Percentiles rank a stretch among this genome's conserved stretches.
Evolutionary conservation across 768 basidiomycete genomes (phyloP).

Genomic region (Lactarius hatsudake): DNA sequence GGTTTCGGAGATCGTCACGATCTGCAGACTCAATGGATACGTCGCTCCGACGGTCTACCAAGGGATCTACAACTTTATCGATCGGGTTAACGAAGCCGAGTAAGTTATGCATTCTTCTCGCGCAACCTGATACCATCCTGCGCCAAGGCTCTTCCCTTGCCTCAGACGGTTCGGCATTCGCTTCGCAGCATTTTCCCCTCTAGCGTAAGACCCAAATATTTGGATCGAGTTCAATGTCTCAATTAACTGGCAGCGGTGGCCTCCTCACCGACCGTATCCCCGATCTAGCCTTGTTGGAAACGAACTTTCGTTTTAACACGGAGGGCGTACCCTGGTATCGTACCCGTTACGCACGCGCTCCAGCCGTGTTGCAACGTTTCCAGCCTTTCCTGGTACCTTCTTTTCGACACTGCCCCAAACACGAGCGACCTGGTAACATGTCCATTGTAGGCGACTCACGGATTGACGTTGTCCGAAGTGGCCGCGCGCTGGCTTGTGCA

Average conservation of each 20-base stretch:
- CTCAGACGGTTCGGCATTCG: slow-evolving; percentile 32
- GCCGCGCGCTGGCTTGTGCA: slow-evolving; percentile 43
- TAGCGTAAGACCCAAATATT: slow-evolving; percentile 26
- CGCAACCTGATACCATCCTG: background rate
- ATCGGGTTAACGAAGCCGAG: slow-evolving; percentile 28
- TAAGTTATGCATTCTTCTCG: slow-evolving; percentile 1
- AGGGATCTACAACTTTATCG: slow-evolving; percentile 31
- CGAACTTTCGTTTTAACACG: slow-evolving; percentile 10
- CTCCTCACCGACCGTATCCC: slow-evolving; percentile 30
- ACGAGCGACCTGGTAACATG: background rate
- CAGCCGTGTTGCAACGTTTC: background rate
- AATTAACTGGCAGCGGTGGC: slow-evolving; percentile 21
- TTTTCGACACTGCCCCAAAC: too few species aligned
- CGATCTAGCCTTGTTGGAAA: background rate
- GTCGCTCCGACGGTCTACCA: slow-evolving; percentile 32
- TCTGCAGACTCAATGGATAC: slow-evolving; percentile 30
- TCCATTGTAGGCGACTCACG: slow-evolving; percentile 34
- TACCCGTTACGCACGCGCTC: background rate
- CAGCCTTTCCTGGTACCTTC: background rate
- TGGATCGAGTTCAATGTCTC: background rate
- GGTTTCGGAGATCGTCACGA: slow-evolving; percentile 32
- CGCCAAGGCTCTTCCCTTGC: slow-evolving; percentile 28
- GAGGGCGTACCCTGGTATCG: background rate
- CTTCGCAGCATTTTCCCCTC: slow-evolving; percentile 36
- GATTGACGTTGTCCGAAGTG: slow-evolving; percentile 39